Conservation (phyloP, 495 filamentous ascomycete species). For the Chaetomium tenue region DNA sequence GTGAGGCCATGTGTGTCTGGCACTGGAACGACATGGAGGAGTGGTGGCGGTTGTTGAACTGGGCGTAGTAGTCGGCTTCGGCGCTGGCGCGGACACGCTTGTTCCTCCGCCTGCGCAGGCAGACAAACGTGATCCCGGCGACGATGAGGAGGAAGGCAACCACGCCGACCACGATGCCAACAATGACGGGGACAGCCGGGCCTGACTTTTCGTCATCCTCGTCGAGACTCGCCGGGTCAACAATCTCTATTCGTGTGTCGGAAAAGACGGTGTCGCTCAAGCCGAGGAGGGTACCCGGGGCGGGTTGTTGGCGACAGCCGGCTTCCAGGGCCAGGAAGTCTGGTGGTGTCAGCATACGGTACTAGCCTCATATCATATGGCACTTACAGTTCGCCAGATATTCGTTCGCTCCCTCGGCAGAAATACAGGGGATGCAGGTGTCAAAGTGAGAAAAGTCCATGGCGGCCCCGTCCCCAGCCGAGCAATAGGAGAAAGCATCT, state of each 20-base stretch:
- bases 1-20: constrained; percentile 46
- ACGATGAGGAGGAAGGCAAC: constrained; percentile 34
- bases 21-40: constrained; percentile 52
- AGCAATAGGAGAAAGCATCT: constrained; percentile 43
- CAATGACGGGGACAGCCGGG: constrained; percentile 37
- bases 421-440: constrained; percentile 43
- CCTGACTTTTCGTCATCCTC: constrained; percentile 15
- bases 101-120: constrained; percentile 42
- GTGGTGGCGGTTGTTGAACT: constrained; percentile 32
- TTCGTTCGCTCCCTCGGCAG: constrained; percentile 36
- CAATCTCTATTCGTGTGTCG: constrained; percentile 39
- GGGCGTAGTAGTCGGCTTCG: constrained; percentile 25
- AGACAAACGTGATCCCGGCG: constrained; percentile 38
- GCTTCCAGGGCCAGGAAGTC: constrained; percentile 48
- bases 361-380: too few species aligned
- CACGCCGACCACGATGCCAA: constrained; percentile 43
- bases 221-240: constrained; percentile 35
- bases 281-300: constrained; percentile 40
- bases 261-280: constrained; percentile 52
- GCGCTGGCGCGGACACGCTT: constrained; percentile 34
- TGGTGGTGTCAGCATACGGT: constrained; percentile 28
- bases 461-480: constrained; percentile 30
- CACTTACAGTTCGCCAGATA: constrained; percentile 46
- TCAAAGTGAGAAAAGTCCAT: constrained; percentile 30
- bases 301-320: constrained; percentile 50